Evolutionary conservation across 179 eudicot genomes (phyloP).

Genomic region (Beta macrorhiza): DNA sequence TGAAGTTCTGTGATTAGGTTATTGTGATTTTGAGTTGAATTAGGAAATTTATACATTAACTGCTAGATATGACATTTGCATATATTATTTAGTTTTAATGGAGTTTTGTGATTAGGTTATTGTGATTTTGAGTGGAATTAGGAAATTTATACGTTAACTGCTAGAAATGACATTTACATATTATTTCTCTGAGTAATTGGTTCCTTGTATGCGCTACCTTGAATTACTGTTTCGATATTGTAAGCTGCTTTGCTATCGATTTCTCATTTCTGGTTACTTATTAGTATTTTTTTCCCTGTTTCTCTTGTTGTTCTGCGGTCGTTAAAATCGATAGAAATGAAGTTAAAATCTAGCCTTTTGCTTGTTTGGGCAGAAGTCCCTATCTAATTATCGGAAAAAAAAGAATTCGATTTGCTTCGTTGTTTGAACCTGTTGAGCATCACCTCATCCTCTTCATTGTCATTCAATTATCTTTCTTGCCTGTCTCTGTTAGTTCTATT

Average conservation of each 20-base stretch:
- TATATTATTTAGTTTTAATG: neutral
- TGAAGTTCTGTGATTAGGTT: neutral
- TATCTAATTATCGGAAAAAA: constrained; percentile 38
- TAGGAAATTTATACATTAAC: neutral
- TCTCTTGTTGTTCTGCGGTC: constrained; percentile 25
- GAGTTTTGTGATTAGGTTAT: neutral
- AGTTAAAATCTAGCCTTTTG: constrained; percentile 18
- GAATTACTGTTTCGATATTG: constrained; percentile 26
- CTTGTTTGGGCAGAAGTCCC: constrained; percentile 35
- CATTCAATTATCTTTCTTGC: constrained; percentile 57
- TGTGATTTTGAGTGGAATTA: neutral
- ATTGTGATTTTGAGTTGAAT: neutral
- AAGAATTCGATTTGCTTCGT: constrained; percentile 41
- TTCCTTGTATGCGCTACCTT: constrained; percentile 17
- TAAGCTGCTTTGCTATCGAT: constrained; percentile 23
- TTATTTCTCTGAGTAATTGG: constrained; percentile 28
- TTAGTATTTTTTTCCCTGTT: constrained; percentile 13
- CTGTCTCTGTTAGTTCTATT: constrained; percentile 52
- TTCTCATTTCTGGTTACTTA: constrained; percentile 32
- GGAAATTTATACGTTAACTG: neutral
- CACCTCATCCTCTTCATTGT: constrained; percentile 49
- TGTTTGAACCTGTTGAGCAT: constrained; percentile 61
- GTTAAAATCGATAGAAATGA: constrained; percentile 26
- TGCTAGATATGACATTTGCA: constrained; percentile 22
- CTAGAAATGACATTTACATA: constrained; percentile 20